phyloP scores from a whole-genome alignment of 306 rosid species.

The Prunus mongolica region DNA sequence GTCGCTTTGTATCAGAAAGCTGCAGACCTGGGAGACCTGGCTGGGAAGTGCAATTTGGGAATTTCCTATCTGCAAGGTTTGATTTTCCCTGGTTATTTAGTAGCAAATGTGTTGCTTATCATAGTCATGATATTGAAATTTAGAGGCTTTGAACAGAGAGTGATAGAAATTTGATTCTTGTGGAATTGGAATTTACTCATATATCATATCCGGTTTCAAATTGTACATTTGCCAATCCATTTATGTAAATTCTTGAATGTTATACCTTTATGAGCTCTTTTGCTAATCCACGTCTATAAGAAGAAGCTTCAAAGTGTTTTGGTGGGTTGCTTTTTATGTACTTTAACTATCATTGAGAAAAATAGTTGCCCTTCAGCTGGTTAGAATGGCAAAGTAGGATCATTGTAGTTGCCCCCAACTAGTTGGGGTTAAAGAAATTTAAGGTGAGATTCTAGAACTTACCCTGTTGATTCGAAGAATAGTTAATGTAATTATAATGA shows the following conservation, averaged over 20 bases:
- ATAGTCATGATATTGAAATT: background rate
- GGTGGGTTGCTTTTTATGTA: background rate
- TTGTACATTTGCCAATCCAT: too few species aligned
- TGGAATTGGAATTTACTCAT: background rate
- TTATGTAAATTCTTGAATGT: too few species aligned
- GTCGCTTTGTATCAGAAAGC: conserved; percentile 53
- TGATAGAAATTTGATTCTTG: background rate
- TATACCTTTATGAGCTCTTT: too few species aligned
- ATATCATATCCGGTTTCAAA: background rate
- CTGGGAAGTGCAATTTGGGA: conserved; percentile 86
- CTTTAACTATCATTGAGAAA: background rate
- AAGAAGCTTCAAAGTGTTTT: too few species aligned
- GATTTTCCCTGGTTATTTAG: background rate
- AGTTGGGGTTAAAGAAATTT: background rate
- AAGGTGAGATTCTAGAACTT: background rate
- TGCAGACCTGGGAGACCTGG: conserved; percentile 61
- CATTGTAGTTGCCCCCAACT: background rate
- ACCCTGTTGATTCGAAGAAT: background rate
- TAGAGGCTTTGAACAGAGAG: too few species aligned
- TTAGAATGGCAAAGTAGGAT: background rate
- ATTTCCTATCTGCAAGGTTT: conserved; percentile 80
- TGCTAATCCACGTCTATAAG: too few species aligned
- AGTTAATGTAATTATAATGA: background rate
- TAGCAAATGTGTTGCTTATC: background rate
- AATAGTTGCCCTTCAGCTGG: background rate